Evolutionary conservation across 148 eudicot species (phyloP).

Genomic region (Amaranthus palmeri): DNA sequence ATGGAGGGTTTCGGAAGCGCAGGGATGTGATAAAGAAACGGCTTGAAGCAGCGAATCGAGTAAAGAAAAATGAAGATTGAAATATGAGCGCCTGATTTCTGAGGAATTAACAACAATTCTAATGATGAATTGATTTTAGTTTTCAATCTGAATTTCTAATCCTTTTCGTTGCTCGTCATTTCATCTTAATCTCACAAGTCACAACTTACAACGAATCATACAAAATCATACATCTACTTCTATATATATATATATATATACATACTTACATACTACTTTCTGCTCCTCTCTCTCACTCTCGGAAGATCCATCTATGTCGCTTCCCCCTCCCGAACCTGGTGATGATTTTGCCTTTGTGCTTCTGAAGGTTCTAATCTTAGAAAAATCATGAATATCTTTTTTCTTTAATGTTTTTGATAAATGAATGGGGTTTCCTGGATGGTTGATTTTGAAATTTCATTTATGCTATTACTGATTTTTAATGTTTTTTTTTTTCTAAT

Average conservation of each 20-base stretch:
- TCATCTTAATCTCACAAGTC: background rate
- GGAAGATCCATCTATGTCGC: slow-evolving; percentile 18
- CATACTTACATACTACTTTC: background rate
- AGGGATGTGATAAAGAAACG: background rate
- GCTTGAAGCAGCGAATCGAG: slow-evolving; percentile 22
- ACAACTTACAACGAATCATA: background rate
- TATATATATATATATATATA: background rate
- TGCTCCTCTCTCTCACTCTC: slow-evolving; percentile 12
- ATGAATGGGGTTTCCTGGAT: too few species aligned
- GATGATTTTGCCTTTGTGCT: slow-evolving; percentile 15
- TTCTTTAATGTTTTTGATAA: background rate
- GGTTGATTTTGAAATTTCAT: background rate
- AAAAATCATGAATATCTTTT: background rate
- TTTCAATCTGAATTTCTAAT: slow-evolving; percentile 34
- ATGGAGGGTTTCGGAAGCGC: slow-evolving; percentile 21
- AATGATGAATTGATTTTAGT: slow-evolving; percentile 16
- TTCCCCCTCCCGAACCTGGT: slow-evolving; percentile 32
- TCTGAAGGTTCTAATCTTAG: slow-evolving; percentile 25
- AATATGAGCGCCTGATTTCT: background rate
- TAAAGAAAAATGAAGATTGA: slow-evolving; percentile 16
- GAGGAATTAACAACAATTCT: background rate
- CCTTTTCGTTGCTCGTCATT: background rate
- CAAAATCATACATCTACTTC: background rate
- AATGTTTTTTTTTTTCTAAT: background rate
- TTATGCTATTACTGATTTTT: background rate